Conservation (phyloP, 2,329 filamentous ascomycete genomes). For the Pseudocercospora eumusae region DNA sequence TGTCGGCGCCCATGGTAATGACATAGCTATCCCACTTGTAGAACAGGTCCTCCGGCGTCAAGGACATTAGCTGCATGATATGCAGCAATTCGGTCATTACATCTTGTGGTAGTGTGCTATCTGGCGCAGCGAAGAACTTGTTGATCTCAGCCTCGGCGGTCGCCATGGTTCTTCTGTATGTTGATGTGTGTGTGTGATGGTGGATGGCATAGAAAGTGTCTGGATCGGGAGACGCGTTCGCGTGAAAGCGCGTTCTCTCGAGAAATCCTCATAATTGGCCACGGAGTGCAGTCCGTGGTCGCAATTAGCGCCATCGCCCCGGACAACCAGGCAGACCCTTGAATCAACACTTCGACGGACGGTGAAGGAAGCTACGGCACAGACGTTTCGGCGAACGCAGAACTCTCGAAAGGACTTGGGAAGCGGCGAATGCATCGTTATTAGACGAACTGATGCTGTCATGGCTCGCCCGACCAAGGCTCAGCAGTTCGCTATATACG, state of each 20-base stretch:
- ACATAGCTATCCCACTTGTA: conserved; percentile 99
- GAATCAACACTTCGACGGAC: background rate
- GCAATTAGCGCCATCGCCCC: background rate
- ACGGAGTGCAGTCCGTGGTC: background rate
- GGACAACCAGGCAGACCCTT: background rate
- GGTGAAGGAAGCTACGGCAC: background rate
- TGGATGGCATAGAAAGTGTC: background rate
- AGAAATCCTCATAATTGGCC: background rate
- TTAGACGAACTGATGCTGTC: conserved; percentile 9
- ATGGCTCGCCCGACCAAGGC: conserved; percentile 55
- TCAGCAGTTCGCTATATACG: conserved; percentile 24
- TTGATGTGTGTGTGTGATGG: background rate
- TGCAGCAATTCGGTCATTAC: conserved; percentile 79
- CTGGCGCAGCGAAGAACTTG: conserved; percentile 58
- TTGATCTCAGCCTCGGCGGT: conserved; percentile 57
- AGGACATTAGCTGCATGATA: conserved; percentile 79
- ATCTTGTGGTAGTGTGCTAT: conserved; percentile 66
- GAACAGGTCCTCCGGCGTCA: conserved; percentile 82
- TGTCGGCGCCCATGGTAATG: conserved; percentile 86
- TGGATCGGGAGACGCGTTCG: background rate
- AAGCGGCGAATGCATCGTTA: conserved; percentile 1
- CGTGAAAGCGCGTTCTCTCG: background rate
- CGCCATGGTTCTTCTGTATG: conserved; percentile 47
- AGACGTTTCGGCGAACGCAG: background rate
- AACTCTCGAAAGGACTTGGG: background rate